Evolutionary conservation across 148 eudicot species (phyloP), one percentile per base, ranked within the genome.

Genomic region (Camellia lanceoleosa): DNA sequence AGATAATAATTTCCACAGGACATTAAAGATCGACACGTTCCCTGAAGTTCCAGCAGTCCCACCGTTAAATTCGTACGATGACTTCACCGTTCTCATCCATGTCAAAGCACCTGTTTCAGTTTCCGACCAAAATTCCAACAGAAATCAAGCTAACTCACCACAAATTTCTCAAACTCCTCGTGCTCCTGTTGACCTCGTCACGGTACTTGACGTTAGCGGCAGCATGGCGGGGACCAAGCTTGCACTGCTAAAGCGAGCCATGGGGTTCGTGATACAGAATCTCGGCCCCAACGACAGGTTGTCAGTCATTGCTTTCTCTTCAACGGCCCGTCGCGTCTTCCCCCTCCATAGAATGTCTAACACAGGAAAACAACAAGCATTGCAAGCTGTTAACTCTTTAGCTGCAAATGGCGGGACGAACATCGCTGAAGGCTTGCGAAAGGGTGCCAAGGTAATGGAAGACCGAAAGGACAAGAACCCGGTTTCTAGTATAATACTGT

Each of bases 171-270:
- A 73, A 62, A 79, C 83, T 74, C 77, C 91, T 30, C 95, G 98
- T 52, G 90, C 95, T 2, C 87, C 95, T 3, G 87, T 94, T 51
- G 98, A 94, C 78, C 93, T 94, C 51, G 97, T 94, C n/a, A 91
- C 97, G 1, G 93, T 94, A 46, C 86, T 94, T 41, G 98, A 94
- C 77, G 85, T 89, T 13, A 94, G 98, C 76, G 95, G 95, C 11
- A 94, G 98, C 87, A 94, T 94, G 98, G 90, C 91, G 3, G 98
- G 98, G 81, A 89, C 97, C 51, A 94, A 94, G 85, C 94, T 94
- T 8, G 95, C 92, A 68, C 92, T 94, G 59, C 91, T n/a, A n/a
- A n/a, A n/a, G n/a, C n/a, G n/a, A n/a, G n/a, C n/a, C n/a, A n/a
- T n/a, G n/a, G n/a, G n/a, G n/a, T n/a, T n/a, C 38, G 93, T 93